These are phyloP conservation scores for Gaultheria prostrata DNA, from an alignment of 148 eudicot genomes.

Conservation along the genomic window DNA sequence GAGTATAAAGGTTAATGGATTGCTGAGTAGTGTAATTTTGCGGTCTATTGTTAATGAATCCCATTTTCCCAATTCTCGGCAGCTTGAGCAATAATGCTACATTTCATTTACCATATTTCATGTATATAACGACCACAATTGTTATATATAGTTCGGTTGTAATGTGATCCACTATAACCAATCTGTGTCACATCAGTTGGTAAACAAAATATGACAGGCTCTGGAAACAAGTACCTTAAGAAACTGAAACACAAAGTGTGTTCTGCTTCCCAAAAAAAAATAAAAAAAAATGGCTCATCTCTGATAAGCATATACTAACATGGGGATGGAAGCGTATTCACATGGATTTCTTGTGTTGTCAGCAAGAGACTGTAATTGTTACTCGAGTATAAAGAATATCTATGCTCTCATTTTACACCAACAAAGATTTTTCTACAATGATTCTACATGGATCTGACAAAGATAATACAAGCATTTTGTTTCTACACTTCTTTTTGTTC, in stretches of 20 bases:
- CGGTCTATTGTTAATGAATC: not conserved
- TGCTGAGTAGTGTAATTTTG: not conserved
- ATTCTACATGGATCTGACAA: conserved; percentile 12
- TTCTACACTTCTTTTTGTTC: not conserved
- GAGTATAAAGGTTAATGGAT: not conserved
- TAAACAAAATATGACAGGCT: too few species aligned
- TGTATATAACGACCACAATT: too few species aligned
- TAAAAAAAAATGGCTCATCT: not conserved
- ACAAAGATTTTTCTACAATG: not conserved
- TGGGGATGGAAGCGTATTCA: not conserved
- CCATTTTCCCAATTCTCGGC: not conserved
- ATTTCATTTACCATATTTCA: too few species aligned
- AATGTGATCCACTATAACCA: too few species aligned
- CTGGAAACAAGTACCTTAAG: not conserved
- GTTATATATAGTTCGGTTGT: too few species aligned
- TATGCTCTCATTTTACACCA: not conserved
- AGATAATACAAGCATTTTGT: not conserved
- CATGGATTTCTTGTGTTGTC: not conserved
- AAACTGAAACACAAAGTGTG: not conserved
- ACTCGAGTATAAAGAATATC: not conserved
- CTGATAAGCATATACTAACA: not conserved
- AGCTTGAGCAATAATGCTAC: not conserved
- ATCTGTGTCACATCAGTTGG: not conserved
- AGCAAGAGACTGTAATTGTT: not conserved
- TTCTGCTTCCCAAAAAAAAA: not conserved